A percentile compares a stretch with the other conserved stretches of the same genome.
phyloP scores from a whole-genome alignment of 2,329 filamentous ascomycete genomes.

The Fusarium sp. region DNA sequence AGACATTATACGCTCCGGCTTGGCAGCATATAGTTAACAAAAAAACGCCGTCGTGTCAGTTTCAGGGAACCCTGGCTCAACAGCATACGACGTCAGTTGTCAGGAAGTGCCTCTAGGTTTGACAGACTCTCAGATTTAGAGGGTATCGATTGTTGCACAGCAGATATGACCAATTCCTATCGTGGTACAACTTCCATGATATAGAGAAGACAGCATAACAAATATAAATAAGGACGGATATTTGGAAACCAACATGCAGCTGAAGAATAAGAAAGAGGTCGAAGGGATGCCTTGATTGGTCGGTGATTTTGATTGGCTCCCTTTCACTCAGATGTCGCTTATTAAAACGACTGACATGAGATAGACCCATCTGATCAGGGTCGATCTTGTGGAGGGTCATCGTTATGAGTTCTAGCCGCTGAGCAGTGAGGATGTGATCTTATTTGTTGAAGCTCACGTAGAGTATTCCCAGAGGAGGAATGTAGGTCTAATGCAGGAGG shows the following conservation, averaged over 20 bases:
- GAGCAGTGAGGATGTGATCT: not conserved
- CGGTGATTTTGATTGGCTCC: conserved; percentile 3
- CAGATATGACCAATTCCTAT: not conserved
- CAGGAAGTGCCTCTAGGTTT: conserved; percentile 1
- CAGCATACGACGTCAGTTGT: conserved; percentile 22
- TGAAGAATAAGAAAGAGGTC: not conserved
- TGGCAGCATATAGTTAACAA: conserved; percentile 12
- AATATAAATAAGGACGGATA: not conserved
- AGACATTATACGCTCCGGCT: conserved; percentile 18
- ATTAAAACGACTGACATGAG: conserved; percentile 13
- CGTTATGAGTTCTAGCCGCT: not conserved
- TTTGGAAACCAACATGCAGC: conserved; percentile 10
- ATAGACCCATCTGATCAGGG: conserved; percentile 5
- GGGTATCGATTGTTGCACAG: not conserved
- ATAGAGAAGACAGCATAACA: conserved; percentile 1
- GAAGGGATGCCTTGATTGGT: conserved; percentile 19
- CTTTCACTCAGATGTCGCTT: not conserved
- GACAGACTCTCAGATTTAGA: not conserved
- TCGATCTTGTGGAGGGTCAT: conserved; percentile 23
- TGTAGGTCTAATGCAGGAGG: conserved; percentile 8
- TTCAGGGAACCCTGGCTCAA: conserved; percentile 37
- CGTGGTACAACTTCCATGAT: not conserved
- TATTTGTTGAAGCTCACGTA: not conserved
- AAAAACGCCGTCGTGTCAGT: conserved; percentile 38
- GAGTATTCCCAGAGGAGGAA: not conserved